A percentile compares a stretch with the other conserved stretches of the same genome.
These are phyloP conservation scores for Plenodomus biglobosus DNA, from an alignment of 2,329 filamentous ascomycete genomes.

Conservation along the genomic window DNA sequence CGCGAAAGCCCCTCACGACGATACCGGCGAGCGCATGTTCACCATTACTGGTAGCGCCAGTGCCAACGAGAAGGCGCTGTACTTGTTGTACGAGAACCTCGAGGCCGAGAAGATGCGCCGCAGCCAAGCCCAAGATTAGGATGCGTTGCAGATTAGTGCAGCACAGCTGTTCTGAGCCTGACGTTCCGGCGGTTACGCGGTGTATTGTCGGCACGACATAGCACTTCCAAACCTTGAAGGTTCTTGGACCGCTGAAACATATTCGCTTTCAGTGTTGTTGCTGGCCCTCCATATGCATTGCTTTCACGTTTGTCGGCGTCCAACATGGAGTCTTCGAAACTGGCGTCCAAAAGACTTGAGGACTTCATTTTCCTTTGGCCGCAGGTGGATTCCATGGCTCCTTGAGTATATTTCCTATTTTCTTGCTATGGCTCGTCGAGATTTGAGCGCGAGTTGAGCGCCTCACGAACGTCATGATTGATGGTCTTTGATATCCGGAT, in stretches of 20 bases:
- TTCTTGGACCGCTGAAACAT: constrained; percentile 1
- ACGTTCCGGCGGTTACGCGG: not conserved
- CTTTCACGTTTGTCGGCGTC: constrained; percentile 4
- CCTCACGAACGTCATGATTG: constrained; percentile 48
- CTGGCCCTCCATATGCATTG: constrained; percentile 3
- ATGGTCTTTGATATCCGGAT: constrained; percentile 46
- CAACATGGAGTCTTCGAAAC: constrained; percentile 5
- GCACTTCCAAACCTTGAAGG: not conserved
- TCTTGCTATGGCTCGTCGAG: constrained; percentile 31
- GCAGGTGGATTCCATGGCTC: constrained; percentile 39
- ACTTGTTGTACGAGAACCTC: constrained; percentile 96
- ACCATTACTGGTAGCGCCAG: constrained; percentile 95
- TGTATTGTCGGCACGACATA: not conserved
- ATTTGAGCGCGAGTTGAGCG: constrained; percentile 43
- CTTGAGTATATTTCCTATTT: constrained; percentile 33
- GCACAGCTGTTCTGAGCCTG: constrained; percentile 2
- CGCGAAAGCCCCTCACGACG: constrained; percentile 94
- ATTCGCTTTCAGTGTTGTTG: constrained; percentile 3
- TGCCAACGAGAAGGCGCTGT: constrained; percentile 93
- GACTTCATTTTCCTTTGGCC: constrained; percentile 25
- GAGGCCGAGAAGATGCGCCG: constrained; percentile 99
- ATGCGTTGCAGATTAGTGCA: not conserved
- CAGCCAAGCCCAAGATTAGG: constrained; percentile 65
- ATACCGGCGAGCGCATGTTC: constrained; percentile 98
- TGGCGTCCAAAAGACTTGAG: constrained; percentile 35